These are phyloP conservation scores for Claviceps monticola DNA, from an alignment of 2,329 filamentous ascomycete species.

Conservation along the genomic window DNA sequence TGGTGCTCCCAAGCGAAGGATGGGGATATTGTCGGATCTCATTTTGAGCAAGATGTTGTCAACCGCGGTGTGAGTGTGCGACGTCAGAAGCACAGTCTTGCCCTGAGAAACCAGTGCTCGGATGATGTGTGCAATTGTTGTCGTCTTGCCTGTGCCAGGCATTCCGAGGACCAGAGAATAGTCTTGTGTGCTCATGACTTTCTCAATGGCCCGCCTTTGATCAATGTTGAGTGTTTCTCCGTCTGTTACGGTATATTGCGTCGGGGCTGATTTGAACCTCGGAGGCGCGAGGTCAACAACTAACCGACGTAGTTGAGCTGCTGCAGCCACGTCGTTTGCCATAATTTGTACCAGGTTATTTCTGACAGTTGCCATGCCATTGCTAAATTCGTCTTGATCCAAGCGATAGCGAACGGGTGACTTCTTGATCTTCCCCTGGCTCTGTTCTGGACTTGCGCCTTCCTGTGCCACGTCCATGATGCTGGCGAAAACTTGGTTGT, in stretches of 20 bases:
- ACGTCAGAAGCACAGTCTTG: constrained; percentile 85
- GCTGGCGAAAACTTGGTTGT: constrained; percentile 76
- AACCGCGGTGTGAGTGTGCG: constrained; percentile 93
- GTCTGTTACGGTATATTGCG: constrained; percentile 48
- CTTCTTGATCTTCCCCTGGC: constrained; percentile 36
- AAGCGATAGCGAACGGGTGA: constrained; percentile 61
- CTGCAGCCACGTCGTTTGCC: constrained; percentile 60
- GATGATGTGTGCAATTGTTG: constrained; percentile 95
- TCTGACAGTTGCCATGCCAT: constrained; percentile 86
- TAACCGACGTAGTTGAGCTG: constrained; percentile 59
- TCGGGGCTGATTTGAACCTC: constrained; percentile 53
- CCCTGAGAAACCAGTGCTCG: constrained; percentile 74
- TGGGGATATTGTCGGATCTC: constrained; percentile 58
- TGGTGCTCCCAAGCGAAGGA: constrained; percentile 72
- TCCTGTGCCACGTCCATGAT: constrained; percentile 71
- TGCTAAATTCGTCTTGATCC: constrained; percentile 97
- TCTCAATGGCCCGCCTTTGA: constrained; percentile 74
- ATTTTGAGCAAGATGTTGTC: constrained; percentile 97
- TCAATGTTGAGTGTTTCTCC: constrained; percentile 68
- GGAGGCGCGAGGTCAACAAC: constrained; percentile 68
- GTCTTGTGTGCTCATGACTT: constrained; percentile 90
- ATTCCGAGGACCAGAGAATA: constrained; percentile 96
- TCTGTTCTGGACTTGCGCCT: constrained; percentile 36
- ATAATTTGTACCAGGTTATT: constrained; percentile 92
- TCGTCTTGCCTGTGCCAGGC: constrained; percentile 97